Percentiles rank a stretch among this genome's conserved stretches.
phyloP scores from a whole-genome alignment of 2,329 filamentous ascomycete species.

The Fusarium devonianum region DNA sequence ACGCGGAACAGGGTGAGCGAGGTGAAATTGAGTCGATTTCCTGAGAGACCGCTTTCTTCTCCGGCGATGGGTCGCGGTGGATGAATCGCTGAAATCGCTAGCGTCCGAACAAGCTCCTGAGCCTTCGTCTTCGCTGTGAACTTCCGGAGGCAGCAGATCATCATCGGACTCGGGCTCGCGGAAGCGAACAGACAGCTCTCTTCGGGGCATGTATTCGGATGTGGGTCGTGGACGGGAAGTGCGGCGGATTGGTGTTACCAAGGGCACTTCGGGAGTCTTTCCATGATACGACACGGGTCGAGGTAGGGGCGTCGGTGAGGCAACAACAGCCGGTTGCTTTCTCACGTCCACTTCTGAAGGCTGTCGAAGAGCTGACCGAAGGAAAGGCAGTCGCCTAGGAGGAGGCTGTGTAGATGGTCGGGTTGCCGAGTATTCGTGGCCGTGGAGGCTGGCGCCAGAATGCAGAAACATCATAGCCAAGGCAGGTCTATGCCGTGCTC shows the following conservation, averaged over 20 bases:
- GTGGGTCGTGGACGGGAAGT: conserved; percentile 42
- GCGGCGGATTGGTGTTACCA: conserved; percentile 28
- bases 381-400: conserved; percentile 48
- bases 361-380: conserved; percentile 53
- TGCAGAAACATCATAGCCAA: conserved; percentile 62
- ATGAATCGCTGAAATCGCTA: conserved; percentile 57
- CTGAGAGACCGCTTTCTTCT: conserved; percentile 56
- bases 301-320: conserved; percentile 19
- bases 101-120: conserved; percentile 51
- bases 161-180: conserved; percentile 47
- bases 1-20: conserved; percentile 72
- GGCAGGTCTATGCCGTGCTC: conserved; percentile 24
- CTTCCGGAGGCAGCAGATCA: conserved; percentile 29
- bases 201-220: conserved; percentile 50
- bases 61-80: conserved; percentile 48
- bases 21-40: conserved; percentile 68
- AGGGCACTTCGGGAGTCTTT: conserved; percentile 21
- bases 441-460: conserved; percentile 65
- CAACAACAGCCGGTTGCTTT: conserved; percentile 21
- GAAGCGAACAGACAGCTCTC: conserved; percentile 57
- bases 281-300: conserved; percentile 41
- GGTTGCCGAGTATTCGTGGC: conserved; percentile 63
- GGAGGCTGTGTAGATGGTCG: conserved; percentile 45
- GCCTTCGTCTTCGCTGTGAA: conserved; percentile 57
- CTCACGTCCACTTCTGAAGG: conserved; percentile 43